A percentile compares a stretch with the other conserved stretches of the same genome.
These are phyloP conservation scores for Hypoxylon sp. DNA, from an alignment of 2,329 filamentous ascomycete species.

Conservation along the genomic window DNA sequence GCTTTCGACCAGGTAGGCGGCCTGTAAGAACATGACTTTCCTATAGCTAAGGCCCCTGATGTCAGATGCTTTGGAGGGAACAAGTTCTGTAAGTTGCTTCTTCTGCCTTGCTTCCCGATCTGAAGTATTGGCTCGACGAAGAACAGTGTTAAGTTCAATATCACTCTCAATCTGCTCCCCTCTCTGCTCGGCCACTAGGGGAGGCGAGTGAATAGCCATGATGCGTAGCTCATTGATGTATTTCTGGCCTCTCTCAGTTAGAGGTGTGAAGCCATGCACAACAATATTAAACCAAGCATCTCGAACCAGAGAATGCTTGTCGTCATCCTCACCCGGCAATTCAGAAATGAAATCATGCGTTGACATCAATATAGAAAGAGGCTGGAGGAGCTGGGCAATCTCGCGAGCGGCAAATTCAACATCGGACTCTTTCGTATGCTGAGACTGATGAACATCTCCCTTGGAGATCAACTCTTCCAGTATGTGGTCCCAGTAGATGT, in stretches of 20 bases:
- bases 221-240: conserved; percentile 83
- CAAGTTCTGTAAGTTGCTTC: conserved; percentile 78
- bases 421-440: conserved; percentile 81
- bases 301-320: conserved; percentile 80
- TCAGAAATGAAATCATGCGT: conserved; percentile 69
- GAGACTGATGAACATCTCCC: conserved; percentile 84
- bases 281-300: conserved; percentile 99
- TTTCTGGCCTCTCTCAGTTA: conserved; percentile 79
- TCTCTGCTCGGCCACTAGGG: conserved; percentile 88
- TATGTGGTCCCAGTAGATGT: conserved; percentile 86
- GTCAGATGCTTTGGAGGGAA: conserved; percentile 83
- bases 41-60: conserved; percentile 88
- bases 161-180: conserved; percentile 94
- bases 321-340: conserved; percentile 69
- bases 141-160: conserved; percentile 94
- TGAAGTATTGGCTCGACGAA: conserved; percentile 86
- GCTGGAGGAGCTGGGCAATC: conserved; percentile 88
- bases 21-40: conserved; percentile 92
- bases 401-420: conserved; percentile 86
- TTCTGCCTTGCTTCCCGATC: conserved; percentile 86
- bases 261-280: conserved; percentile 88
- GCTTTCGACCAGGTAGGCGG: conserved; percentile 90
- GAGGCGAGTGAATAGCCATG: conserved; percentile 88
- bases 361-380: conserved; percentile 88
- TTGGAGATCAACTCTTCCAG: conserved; percentile 91